A percentile compares a stretch with the other conserved stretches of the same genome.
These are phyloP conservation scores for Colletotrichum tamarilloi DNA, from an alignment of 2,329 filamentous ascomycete genomes.

Conservation along the genomic window DNA sequence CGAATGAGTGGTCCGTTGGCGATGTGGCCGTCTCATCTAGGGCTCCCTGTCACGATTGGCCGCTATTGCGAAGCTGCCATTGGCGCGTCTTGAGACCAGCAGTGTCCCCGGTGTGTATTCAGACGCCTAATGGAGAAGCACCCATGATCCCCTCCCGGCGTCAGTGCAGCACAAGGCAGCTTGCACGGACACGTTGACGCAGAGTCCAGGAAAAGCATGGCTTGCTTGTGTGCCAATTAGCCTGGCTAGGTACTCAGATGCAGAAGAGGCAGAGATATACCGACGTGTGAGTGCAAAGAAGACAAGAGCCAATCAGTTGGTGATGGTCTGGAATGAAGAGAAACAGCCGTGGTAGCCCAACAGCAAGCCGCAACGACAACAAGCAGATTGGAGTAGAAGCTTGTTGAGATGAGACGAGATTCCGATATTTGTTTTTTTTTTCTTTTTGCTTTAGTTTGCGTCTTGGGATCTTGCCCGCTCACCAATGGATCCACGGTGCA, in stretches of 20 bases:
- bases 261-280: background rate
- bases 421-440: background rate
- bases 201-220: background rate
- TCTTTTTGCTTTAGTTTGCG: background rate
- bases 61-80: constrained; percentile 24
- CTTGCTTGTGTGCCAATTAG: background rate
- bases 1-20: constrained; percentile 21
- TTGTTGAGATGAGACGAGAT: background rate
- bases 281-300: background rate
- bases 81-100: constrained; percentile 22
- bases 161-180: constrained; percentile 16
- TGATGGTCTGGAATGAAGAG: background rate
- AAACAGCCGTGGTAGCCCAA: background rate
- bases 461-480: background rate
- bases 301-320: background rate
- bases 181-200: constrained; percentile 10
- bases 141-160: constrained; percentile 13
- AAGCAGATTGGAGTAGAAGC: background rate
- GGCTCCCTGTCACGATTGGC: constrained; percentile 21
- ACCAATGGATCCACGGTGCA: background rate
- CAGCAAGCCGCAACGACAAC: too few species aligned
- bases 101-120: constrained; percentile 12
- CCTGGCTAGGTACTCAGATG: background rate
- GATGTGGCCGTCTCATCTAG: constrained; percentile 10
- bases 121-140: constrained; percentile 19